Evolutionary conservation across 176 grass and related monocot genomes (phyloP), one percentile per base, ranked within the genome.

Genomic region (Rhipidocladum racemiflorum): DNA sequence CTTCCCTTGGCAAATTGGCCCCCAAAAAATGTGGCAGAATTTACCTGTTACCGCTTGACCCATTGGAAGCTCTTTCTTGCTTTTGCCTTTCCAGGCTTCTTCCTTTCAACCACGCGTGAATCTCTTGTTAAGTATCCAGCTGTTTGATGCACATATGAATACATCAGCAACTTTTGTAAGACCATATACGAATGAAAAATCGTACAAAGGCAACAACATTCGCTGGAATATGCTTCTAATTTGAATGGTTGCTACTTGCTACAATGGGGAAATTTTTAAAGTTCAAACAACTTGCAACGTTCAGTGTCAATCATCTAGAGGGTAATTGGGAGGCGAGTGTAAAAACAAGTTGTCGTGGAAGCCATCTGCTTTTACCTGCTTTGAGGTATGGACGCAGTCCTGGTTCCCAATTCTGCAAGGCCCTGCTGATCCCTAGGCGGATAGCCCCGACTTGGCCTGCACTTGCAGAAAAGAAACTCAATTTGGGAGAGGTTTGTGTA

Each of bases 21-120:
- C 32, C 32, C 34, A 25, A 70, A 38, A 16, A 29, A 25, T 17
- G 9, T 0, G 14, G 50, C 13, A n/a, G 2, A 32, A 36, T 67
- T 68, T 91, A 88, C 90, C 89, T 93, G 83, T 82, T 93, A 99
- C 55, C 96, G 91, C 85, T 99, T 99, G 80, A 99, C 96, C 91
- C 96, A 99, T 85, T 93, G 96, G 85, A 93, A 99, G 80, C 93
- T 99, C 91, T 95, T 99, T 83, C 91, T 93, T 82, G 96, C 92
- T 86, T 99, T 99, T 11, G 93, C 93, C 80, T 95, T 99, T 55
- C 96, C 96, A 71, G 96, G 93, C 57, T 95, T 99, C 68, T 95
- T 95, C 73, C 91, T 93, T 91, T 93, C 92, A 28, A 99, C 92
- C 55, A 90, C 93, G 7, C 91, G 90, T 3, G 92, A 86, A 83